Evolutionary conservation across 73 alveolate genomes (phyloP), one percentile per base, ranked within the genome.

Genomic region (Paramecium tetraurelia): DNA sequence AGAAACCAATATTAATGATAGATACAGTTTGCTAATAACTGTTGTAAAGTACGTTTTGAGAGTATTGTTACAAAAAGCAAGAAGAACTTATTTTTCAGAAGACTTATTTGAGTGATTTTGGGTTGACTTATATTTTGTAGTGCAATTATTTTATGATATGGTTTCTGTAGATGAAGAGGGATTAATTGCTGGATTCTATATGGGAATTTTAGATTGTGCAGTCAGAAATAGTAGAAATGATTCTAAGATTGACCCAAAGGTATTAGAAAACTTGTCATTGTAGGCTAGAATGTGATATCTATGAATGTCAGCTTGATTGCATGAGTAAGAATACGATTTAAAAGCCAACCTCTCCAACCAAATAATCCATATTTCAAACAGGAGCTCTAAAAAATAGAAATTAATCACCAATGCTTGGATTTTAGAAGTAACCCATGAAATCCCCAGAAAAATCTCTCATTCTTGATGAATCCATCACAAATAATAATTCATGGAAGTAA

Each of bases 111-210:
- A 86, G 63, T 63, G 63, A 86, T 86, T 86, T 40, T 68, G 63
- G 20, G 59, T 72, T 27, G 93, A 86, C 43, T 77, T 86, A 22
- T 86, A 58, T 59, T 86, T 86, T 58, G 85, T 86, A 4, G 58
- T 86, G 48, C 36, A 86, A 63, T 43, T 86, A 21, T 24, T 63
- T 21, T 86, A 86, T 59, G 93, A 86, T 41, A 35, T 86, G 69
- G 86, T 86, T 33, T 59, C 88, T 36, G 93, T 58, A 7, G 89
- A 86, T 68, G 93, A 86, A 29, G 93, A 86, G 63, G 85, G 85
- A 16, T 63, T 86, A 22, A 76, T 86, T 7, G 44, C 68, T 16
- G 93, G 88, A 59, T 59, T 77, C 35, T 86, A 86, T 36, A 41
- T 35, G 41, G 93, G 63, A 22, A 86, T 86, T 38, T 63, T 86